Evolutionary conservation across 257 asterid species (phyloP).

Genomic region (Paraleonurus japonicus): DNA sequence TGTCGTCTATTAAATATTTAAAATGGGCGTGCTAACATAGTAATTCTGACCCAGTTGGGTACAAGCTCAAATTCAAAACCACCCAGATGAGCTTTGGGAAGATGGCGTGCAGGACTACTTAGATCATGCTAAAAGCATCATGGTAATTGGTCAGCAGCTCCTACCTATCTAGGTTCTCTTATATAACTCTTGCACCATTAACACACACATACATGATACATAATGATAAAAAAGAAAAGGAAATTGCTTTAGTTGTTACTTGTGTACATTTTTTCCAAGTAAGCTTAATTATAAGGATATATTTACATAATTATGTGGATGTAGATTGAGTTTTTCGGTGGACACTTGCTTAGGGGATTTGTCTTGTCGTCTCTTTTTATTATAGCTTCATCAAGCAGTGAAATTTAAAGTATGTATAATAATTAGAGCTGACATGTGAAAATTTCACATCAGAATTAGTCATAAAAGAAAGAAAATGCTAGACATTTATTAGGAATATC

Average conservation of each 20-base stretch:
- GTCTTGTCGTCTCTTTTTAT: background rate
- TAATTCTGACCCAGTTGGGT: conserved; percentile 75
- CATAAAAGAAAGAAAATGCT: background rate
- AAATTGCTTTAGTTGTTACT: background rate
- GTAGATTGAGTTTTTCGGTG: background rate
- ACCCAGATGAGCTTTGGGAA: conserved; percentile 99
- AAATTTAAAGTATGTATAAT: background rate
- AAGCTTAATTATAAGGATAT: background rate
- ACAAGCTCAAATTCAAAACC: conserved; percentile 70
- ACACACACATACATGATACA: background rate
- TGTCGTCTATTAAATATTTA: background rate
- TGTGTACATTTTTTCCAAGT: background rate
- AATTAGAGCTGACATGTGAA: background rate
- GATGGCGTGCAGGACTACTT: conserved; percentile 90
- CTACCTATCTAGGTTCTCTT: conserved; percentile 12
- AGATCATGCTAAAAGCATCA: conserved; percentile 70
- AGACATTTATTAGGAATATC: background rate
- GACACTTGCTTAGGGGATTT: conserved; percentile 6
- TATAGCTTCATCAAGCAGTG: background rate
- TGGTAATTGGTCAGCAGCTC: conserved; percentile 47
- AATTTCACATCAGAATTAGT: background rate
- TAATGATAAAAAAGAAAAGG: background rate
- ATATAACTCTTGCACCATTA: background rate
- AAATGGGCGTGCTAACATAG: conserved; percentile 19
- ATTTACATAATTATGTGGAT: background rate